Base-by-base conservation (phyloP, 225 moss, liverwort and hornwort genomes). In the Bryoerythrophyllum caledonicum region DNA sequence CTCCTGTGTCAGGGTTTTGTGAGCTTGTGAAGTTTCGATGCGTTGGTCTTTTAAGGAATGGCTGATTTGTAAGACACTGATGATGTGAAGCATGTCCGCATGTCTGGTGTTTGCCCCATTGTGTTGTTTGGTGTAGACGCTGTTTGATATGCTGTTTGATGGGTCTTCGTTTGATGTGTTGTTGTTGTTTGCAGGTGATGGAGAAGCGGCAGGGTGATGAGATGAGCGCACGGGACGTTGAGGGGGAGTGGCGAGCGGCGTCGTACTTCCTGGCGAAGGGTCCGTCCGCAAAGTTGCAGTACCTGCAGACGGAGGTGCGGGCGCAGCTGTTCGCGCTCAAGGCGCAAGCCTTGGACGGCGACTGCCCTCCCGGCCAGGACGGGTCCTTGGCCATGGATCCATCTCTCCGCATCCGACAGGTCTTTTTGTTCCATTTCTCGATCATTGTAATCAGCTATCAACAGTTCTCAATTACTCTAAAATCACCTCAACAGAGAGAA, bases 231-330 rank as follows among this genome's bases (percentile, higher is more conserved):
- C 65, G 68, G 63, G 83, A 80, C n/a, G 1, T 77, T 4, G 93
- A 92, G 78, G 70, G 77, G 38, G 90, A 90, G 71, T 97, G 96
- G 96, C 87, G 81, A 72, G 89, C 94, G 51, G 91, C 88, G 9
- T 87, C 89, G 54, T 85, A 90, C 65, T 97, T 94, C 81, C 80
- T 94, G 75, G 92, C 91, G 16, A 94, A 94, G 79, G 96, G 96
- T 1, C 96, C 96, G 32, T 97, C 96, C 6, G 88, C 94, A 26
- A 86, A 78, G 20, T 72, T 97, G 63, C 92, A 94, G 76, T 97
- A 86, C 70, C 67, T 91, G 78, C 79, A 43, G 30, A 87, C 87
- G 46, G 96, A 89, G 67, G 75, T 83, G 44, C 84, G 82, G 77
- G 81, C 87, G 28, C 83, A 82, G 80, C 79, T 94, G 14, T 94